Evolutionary conservation across 495 filamentous ascomycete species (phyloP).

Genomic region (Bacidia rubella): DNA sequence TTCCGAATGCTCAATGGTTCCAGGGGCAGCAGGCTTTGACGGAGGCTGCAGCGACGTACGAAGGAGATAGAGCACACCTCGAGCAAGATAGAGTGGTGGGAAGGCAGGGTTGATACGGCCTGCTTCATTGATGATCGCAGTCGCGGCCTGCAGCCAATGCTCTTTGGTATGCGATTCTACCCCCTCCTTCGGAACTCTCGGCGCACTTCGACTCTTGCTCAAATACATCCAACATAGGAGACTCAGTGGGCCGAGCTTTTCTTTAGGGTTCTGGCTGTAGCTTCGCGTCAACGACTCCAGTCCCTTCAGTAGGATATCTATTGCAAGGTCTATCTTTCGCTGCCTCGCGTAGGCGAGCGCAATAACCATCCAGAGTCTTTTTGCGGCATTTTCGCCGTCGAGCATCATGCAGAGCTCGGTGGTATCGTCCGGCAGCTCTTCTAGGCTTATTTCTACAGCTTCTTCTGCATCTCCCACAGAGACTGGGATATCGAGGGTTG

Average conservation of each 20-base stretch:
- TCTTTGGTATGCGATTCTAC: constrained; percentile 68
- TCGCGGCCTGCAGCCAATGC: constrained; percentile 80
- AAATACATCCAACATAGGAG: constrained; percentile 88
- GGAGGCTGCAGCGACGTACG: constrained; percentile 73
- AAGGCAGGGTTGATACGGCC: constrained; percentile 86
- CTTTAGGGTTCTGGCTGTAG: constrained; percentile 48
- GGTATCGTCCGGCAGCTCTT: constrained; percentile 82
- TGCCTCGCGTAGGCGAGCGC: constrained; percentile 96
- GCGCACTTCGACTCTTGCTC: constrained; percentile 79
- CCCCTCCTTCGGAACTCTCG: constrained; percentile 54
- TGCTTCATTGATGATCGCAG: constrained; percentile 80
- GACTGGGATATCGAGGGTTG: constrained; percentile 81
- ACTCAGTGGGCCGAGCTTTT: constrained; percentile 72
- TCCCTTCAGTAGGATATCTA: constrained; percentile 82
- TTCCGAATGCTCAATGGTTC: constrained; percentile 55
- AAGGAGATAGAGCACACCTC: constrained; percentile 77
- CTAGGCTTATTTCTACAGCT: constrained; percentile 83
- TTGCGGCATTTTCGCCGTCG: constrained; percentile 77
- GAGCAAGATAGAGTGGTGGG: constrained; percentile 77
- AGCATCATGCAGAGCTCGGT: constrained; percentile 88
- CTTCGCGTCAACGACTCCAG: constrained; percentile 51
- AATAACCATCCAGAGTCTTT: constrained; percentile 89
- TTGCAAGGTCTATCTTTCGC: constrained; percentile 79
- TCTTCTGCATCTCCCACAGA: constrained; percentile 61
- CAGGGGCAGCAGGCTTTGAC: constrained; percentile 46